Conservation (phyloP, 2,329 filamentous ascomycete species). For the Pseudogymnoascus sp. region DNA sequence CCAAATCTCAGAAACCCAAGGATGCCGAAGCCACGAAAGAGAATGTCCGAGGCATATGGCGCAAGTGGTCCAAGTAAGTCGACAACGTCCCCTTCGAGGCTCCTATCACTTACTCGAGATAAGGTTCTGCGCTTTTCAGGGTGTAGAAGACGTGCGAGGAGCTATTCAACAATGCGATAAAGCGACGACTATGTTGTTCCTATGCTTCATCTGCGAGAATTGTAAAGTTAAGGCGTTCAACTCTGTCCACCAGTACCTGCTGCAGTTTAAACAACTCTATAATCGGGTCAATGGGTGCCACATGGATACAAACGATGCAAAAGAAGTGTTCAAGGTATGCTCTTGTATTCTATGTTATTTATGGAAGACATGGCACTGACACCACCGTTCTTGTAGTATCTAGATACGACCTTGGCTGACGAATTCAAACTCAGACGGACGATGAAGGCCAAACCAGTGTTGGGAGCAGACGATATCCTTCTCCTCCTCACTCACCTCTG, state of each 20-base stretch:
- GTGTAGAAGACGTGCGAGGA: not conserved
- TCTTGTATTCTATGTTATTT: too few relatives aligned
- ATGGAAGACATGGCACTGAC: too few relatives aligned
- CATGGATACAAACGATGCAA: conserved; percentile 14
- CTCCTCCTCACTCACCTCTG: conserved; percentile 15
- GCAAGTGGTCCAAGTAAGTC: not conserved
- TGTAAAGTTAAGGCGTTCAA: conserved; percentile 17
- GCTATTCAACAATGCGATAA: conserved; percentile 5
- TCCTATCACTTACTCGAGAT: not conserved
- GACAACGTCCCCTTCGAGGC: not conserved
- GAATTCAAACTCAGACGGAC: too few relatives aligned
- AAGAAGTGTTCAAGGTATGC: not conserved
- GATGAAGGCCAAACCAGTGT: not conserved
- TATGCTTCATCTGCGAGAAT: conserved; percentile 9
- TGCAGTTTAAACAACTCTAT: conserved; percentile 21
- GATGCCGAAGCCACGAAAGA: not conserved
- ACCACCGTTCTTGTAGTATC: too few relatives aligned
- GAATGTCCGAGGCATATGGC: not conserved
- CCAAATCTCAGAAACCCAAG: not conserved
- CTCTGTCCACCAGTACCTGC: conserved; percentile 18
- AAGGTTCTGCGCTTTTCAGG: conserved; percentile 7
- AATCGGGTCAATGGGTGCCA: conserved; percentile 14
- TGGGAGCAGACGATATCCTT: conserved; percentile 13
- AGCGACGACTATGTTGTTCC: conserved; percentile 9
- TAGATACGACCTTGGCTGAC: too few relatives aligned